Evolutionary conservation across 495 filamentous ascomycete species (phyloP).

Genomic region (Daldinia loculata): DNA sequence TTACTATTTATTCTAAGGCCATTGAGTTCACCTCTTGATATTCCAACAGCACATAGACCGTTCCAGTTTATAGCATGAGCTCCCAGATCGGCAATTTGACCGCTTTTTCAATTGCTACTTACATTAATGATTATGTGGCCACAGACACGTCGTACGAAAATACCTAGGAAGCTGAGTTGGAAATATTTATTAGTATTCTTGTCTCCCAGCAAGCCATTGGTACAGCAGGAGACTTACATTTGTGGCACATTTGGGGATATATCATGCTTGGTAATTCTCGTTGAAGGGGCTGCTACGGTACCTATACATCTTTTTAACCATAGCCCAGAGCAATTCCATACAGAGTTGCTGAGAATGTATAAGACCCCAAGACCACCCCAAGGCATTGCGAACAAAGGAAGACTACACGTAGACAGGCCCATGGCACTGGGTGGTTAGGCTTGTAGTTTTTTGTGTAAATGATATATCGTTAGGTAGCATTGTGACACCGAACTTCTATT

Average conservation of each 20-base stretch:
- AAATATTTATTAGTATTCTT: not conserved
- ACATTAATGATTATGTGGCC: not conserved
- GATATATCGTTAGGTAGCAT: not conserved
- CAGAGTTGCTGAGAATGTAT: not conserved
- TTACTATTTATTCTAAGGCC: not conserved
- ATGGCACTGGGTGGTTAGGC: not conserved
- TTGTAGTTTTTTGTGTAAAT: not conserved
- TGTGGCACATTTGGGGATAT: not conserved
- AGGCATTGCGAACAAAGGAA: not conserved
- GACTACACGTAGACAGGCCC: not conserved
- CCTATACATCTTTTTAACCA: not conserved
- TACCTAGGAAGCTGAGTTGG: not conserved
- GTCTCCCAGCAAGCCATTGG: not conserved
- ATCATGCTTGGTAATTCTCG: not conserved
- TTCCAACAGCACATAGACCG: not conserved
- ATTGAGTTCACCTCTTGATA: not conserved
- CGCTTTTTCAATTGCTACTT: not conserved
- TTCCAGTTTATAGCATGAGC: not conserved
- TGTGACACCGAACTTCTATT: not conserved
- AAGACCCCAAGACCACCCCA: no score
- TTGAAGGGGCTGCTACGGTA: not conserved
- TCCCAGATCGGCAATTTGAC: conserved; percentile 1
- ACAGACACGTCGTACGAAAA: not conserved
- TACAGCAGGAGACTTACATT: not conserved
- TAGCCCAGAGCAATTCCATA: not conserved